Conservation (phyloP, 1,139 yeast genomes). For the Debaryomycetaceae sp. region DNA sequence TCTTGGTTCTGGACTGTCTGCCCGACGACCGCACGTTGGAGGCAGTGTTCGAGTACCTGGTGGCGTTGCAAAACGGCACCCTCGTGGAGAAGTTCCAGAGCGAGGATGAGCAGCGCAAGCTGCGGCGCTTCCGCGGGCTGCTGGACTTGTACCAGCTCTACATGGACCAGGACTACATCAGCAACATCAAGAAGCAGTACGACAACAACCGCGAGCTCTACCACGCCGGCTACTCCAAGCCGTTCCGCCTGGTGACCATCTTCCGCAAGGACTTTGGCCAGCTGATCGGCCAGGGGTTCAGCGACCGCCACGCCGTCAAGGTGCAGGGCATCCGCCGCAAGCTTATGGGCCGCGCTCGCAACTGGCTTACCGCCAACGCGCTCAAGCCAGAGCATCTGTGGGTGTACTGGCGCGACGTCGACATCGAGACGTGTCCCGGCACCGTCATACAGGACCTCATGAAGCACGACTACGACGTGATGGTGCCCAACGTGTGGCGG, state of each 20-base stretch:
- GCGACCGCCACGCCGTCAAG: conserved; percentile 84
- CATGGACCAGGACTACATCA: conserved; percentile 65
- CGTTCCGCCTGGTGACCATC: conserved; percentile 72
- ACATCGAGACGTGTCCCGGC: conserved; percentile 79
- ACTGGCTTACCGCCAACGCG: conserved; percentile 77
- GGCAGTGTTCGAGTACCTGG: conserved; percentile 59
- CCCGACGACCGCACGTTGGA: conserved; percentile 71
- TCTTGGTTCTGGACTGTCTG: conserved; percentile 80
- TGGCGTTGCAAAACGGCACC: conserved; percentile 68
- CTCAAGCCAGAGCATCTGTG: conserved; percentile 83
- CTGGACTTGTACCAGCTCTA: conserved; percentile 61
- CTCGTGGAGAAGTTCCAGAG: conserved; percentile 45
- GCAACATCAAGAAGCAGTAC: conserved; percentile 53
- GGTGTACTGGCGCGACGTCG: conserved; percentile 95
- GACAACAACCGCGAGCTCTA: conserved; percentile 51
- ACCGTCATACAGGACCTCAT: conserved; percentile 75
- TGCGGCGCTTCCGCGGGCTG: conserved; percentile 41
- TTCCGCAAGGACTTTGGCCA: conserved; percentile 84
- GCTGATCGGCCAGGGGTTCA: conserved; percentile 80
- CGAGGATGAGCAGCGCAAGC: conserved; percentile 30
- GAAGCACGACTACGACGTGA: conserved; percentile 68
- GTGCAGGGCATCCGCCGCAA: conserved; percentile 87
- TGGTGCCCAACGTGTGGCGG: conserved; percentile 91
- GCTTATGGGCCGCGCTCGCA: conserved; percentile 86
- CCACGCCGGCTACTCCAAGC: conserved; percentile 61